Evolutionary conservation across 2,329 filamentous ascomycete genomes (phyloP).

Genomic region (Trichoderma oligosporum): DNA sequence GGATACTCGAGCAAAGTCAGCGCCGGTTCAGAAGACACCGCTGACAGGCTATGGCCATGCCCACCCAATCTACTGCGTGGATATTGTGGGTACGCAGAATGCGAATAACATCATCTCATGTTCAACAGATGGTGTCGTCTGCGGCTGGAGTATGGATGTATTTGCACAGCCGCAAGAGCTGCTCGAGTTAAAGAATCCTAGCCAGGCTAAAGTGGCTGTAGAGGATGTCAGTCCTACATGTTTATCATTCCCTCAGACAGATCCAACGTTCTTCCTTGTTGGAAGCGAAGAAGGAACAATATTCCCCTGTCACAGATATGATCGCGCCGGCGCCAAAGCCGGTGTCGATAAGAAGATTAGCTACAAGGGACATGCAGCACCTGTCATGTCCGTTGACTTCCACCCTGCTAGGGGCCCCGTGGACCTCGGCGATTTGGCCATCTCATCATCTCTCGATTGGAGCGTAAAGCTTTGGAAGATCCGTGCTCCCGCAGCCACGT

Average conservation of each 20-base stretch:
- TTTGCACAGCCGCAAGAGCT: constrained; percentile 94
- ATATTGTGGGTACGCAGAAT: constrained; percentile 96
- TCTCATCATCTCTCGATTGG: constrained; percentile 94
- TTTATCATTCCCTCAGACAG: constrained; percentile 89
- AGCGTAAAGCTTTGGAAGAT: constrained; percentile 97
- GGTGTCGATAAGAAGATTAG: constrained; percentile 85
- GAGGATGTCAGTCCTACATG: constrained; percentile 94
- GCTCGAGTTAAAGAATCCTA: constrained; percentile 79
- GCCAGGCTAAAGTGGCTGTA: constrained; percentile 69
- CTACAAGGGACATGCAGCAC: constrained; percentile 87
- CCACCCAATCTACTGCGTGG: constrained; percentile 91
- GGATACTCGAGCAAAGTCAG: constrained; percentile 88
- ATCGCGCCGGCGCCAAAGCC: constrained; percentile 93
- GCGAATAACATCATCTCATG: constrained; percentile 98
- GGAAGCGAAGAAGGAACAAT: constrained; percentile 96
- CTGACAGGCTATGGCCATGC: constrained; percentile 93
- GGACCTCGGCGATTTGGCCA: constrained; percentile 87
- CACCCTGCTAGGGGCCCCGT: constrained; percentile 89
- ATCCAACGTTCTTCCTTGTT: constrained; percentile 95
- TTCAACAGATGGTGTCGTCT: constrained; percentile 94
- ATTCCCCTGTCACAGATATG: constrained; percentile 94
- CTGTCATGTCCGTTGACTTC: constrained; percentile 94
- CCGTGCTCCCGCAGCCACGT: constrained; percentile 70
- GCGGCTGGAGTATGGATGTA: constrained; percentile 97
- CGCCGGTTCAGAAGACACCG: constrained; percentile 92